A percentile compares a stretch with the other conserved stretches of the same genome.
Evolutionary conservation across 2,329 filamentous ascomycete genomes (phyloP).

Genomic region (Hirsutella rhossiliensis): DNA sequence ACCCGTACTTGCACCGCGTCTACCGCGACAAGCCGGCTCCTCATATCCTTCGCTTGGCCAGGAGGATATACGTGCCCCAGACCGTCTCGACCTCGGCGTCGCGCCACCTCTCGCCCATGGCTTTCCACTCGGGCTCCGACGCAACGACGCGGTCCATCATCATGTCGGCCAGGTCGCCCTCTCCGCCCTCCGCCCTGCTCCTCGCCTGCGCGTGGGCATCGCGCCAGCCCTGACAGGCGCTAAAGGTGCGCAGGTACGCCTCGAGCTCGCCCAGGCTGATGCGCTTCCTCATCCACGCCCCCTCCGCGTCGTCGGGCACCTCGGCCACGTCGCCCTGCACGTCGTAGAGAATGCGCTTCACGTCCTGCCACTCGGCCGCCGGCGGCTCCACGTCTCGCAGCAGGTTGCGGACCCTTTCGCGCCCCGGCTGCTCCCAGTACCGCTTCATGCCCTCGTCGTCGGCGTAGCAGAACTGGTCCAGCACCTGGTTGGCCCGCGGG

Average conservation of each 20-base stretch:
- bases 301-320: conserved; percentile 17
- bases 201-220: conserved; percentile 38
- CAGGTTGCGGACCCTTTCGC: conserved; percentile 39
- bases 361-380: conserved; percentile 34
- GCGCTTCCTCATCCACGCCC: conserved; percentile 37
- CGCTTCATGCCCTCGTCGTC: conserved; percentile 37
- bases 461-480: conserved; percentile 44
- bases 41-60: conserved; percentile 28
- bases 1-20: neutral
- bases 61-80: conserved; percentile 48
- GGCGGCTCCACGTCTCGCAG: conserved; percentile 41
- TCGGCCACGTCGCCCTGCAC: conserved; percentile 30
- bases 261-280: conserved; percentile 46
- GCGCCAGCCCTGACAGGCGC: conserved; percentile 45
- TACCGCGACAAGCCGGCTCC: neutral
- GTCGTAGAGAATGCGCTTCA: conserved; percentile 44
- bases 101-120: conserved; percentile 34
- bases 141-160: conserved; percentile 47
- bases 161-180: conserved; percentile 50
- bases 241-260: conserved; percentile 50
- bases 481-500: conserved; percentile 36
- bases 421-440: conserved; percentile 51
- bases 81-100: conserved; percentile 43
- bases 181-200: conserved; percentile 29
- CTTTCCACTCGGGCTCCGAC: conserved; percentile 40